Percentiles rank a stretch among this genome's conserved stretches.
Evolutionary conservation across 2,329 filamentous ascomycete species (phyloP).

Genomic region (Phaeosphaeriaceae sp.): DNA sequence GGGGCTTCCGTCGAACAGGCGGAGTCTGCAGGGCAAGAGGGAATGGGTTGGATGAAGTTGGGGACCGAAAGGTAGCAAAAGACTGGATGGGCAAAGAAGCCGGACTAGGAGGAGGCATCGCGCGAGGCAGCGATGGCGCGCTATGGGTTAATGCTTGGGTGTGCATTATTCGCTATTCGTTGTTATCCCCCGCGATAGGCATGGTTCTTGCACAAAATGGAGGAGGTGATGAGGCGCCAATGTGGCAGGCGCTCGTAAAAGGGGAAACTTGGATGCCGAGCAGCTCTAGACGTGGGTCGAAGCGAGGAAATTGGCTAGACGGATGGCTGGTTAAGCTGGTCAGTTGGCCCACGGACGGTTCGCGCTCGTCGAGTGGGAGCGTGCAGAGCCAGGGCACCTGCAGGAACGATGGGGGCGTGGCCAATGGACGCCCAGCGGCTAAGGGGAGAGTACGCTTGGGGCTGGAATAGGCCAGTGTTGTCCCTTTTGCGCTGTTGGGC

Average conservation of each 20-base stretch:
- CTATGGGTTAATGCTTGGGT: conserved; percentile 33
- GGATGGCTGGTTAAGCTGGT: conserved; percentile 28
- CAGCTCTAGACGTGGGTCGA: conserved; percentile 35
- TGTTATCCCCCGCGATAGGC: conserved; percentile 30
- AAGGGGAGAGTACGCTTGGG: no score
- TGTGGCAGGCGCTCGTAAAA: conserved; percentile 36
- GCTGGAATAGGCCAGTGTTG: no score
- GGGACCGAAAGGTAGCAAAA: conserved; percentile 53
- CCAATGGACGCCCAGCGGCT: background rate
- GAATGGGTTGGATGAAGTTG: conserved; percentile 46
- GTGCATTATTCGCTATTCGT: conserved; percentile 37
- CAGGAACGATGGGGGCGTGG: conserved; percentile 16
- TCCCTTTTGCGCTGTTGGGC: conserved; percentile 1
- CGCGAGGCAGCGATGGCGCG: conserved; percentile 36
- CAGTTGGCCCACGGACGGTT: conserved; percentile 30
- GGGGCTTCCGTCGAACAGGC: conserved; percentile 60
- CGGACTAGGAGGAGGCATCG: conserved; percentile 45
- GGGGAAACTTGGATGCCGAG: conserved; percentile 34
- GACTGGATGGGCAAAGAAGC: conserved; percentile 51
- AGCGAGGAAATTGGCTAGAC: conserved; percentile 36
- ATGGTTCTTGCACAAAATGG: conserved; percentile 47
- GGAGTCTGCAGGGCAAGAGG: conserved; percentile 36
- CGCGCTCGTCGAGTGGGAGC: conserved; percentile 28
- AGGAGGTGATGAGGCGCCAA: conserved; percentile 27
- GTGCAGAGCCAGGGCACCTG: conserved; percentile 25